A percentile compares a stretch with the other conserved stretches of the same genome.
phyloP scores from a whole-genome alignment of 2,329 filamentous ascomycete species.

The Trichoderma koningii region DNA sequence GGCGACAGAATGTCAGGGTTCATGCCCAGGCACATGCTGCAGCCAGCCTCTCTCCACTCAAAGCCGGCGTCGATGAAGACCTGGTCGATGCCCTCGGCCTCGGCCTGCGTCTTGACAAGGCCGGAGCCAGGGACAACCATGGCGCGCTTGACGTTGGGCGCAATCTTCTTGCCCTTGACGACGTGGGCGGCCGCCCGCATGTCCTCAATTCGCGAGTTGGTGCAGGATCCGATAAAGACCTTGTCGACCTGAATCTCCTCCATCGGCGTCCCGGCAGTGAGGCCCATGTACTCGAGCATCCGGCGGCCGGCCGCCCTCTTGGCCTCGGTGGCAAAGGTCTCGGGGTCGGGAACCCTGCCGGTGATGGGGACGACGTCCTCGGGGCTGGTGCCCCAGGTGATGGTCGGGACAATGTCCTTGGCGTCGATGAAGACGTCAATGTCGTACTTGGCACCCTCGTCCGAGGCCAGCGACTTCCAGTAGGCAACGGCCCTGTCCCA shows the following conservation, averaged over 20 bases:
- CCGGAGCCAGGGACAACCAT: constrained; percentile 97
- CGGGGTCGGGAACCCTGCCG: constrained; percentile 84
- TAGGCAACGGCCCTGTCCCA: constrained; percentile 88
- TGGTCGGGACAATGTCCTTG: constrained; percentile 89
- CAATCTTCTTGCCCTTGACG: constrained; percentile 84
- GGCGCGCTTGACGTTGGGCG: constrained; percentile 84
- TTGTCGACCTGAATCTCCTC: constrained; percentile 92
- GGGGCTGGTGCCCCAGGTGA: constrained; percentile 96
- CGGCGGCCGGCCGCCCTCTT: constrained; percentile 80
- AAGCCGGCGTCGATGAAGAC: constrained; percentile 91
- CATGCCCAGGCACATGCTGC: constrained; percentile 99
- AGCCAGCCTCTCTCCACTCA: constrained; percentile 97
- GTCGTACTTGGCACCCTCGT: constrained; percentile 87
- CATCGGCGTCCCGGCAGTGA: constrained; percentile 83
- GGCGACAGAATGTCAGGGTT: constrained; percentile 96
- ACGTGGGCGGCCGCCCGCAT: constrained; percentile 82
- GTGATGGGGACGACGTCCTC: constrained; percentile 97
- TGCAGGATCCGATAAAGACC: constrained; percentile 97
- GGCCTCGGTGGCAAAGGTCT: constrained; percentile 76
- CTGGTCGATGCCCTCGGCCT: constrained; percentile 88
- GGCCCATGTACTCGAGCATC: constrained; percentile 94
- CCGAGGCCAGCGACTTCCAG: constrained; percentile 84
- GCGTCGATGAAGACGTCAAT: constrained; percentile 85
- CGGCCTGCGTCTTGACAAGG: constrained; percentile 87
- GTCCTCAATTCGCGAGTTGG: constrained; percentile 96